Conservation (phyloP, 1,284 basidiomycete species). For the Melampsora abietis-canadensis region DNA sequence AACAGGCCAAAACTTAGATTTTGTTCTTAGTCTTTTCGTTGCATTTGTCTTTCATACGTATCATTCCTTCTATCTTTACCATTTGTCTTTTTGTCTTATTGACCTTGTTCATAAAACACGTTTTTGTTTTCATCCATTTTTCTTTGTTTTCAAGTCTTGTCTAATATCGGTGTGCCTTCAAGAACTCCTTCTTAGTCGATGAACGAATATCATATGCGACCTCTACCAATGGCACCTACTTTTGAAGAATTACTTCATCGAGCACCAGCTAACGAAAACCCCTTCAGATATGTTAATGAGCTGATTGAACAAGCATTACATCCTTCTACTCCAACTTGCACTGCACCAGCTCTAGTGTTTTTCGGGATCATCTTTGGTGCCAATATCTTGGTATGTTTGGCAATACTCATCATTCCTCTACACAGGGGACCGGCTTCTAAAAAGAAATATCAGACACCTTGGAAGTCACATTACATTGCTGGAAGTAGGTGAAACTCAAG, state of each 20-base stretch:
- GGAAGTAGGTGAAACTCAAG: neutral
- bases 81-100: no score
- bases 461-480: neutral
- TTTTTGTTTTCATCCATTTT: no score
- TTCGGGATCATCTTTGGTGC: constrained; percentile 1
- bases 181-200: no score
- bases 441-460: neutral
- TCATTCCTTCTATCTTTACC: no score
- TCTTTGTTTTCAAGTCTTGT: no score
- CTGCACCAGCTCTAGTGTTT: neutral
- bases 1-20: no score
- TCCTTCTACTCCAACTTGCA: neutral
- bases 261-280: neutral
- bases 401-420: constrained; percentile 11
- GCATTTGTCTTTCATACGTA: no score
- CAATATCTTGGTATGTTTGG: constrained; percentile 6
- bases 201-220: no score
- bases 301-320: constrained; percentile 1
- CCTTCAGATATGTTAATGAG: neutral
- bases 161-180: no score
- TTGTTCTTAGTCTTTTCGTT: no score
- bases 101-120: no score
- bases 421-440: constrained; percentile 1
- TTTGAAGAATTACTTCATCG: neutral
- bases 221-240: neutral